Base-by-base conservation (phyloP, 306 rosid genomes). In the Ochetophila trinervis region DNA sequence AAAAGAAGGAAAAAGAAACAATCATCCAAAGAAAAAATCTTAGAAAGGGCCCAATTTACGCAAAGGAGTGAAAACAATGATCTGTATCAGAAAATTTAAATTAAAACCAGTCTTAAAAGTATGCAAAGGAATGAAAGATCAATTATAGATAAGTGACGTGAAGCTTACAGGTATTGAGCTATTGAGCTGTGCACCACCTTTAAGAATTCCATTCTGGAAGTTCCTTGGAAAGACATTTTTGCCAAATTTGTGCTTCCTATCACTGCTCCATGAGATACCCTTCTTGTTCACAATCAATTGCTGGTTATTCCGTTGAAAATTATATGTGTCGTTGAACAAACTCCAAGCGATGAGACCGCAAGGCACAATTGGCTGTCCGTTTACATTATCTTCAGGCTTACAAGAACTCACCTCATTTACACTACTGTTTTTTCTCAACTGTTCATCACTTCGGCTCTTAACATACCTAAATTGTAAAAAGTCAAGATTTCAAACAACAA, bases 281-380 rank as follows among this genome's bases (percentile, higher is more conserved):
- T 49, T 80, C 88, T 89, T 93, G 87, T 89, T 89, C 74, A 93
- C 83, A 0, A 20, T 3, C 62, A 86, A 78, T 35, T 16, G 30
- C 54, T 48, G 61, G 55, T 53, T 66, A 52, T 73, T 71, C 57
- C 72, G 84, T 1, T 95, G 50, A 79, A 93, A 89, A 63, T 0
- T 42, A 71, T 93, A 93, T 1, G 98, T 93, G 71, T 93, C 98
- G 13, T 93, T 93, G 77, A 93, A 93, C 88, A 93, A 72, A 65
- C 98, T 93, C 98, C 98, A 93, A 36, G 98, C 98, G 24, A 93
- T 89, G 51, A 93, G 96, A 78, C 98, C 98, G 75, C 98, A 93
- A 37, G 98, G 98, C 68, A 93, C 78, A 60, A 93, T 78, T 49
- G 83, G 66, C 9, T 0, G 14, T 49, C 85, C 91, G 50, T 79